phyloP scores from a whole-genome alignment of 2,329 filamentous ascomycete genomes.

The Lasiodiplodia gonubiensis region DNA sequence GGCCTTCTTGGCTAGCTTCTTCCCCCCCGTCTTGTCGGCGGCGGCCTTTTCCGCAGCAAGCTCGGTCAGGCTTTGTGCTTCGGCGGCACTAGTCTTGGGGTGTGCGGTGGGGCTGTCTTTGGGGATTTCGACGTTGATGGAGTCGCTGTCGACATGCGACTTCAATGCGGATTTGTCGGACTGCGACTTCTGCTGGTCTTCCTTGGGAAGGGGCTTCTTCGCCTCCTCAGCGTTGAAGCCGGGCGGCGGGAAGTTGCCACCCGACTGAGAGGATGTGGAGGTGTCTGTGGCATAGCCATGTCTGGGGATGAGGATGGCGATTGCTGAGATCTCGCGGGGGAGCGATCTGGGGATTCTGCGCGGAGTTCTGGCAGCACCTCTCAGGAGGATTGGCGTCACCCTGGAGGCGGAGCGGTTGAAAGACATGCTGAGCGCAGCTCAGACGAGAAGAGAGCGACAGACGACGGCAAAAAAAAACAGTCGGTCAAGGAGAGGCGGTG shows the following conservation, averaged over 20 bases:
- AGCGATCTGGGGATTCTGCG: conserved; percentile 50
- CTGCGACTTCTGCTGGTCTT: conserved; percentile 50
- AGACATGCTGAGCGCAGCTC: conserved; percentile 46
- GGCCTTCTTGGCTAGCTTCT: conserved; percentile 66
- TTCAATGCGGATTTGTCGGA: conserved; percentile 32
- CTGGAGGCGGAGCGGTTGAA: conserved; percentile 51
- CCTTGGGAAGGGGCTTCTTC: conserved; percentile 76
- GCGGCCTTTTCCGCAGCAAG: conserved; percentile 66
- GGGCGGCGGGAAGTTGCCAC: conserved; percentile 73
- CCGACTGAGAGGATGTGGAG: conserved; percentile 54
- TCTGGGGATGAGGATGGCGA: conserved; percentile 63
- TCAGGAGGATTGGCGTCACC: conserved; percentile 55
- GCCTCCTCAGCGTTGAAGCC: conserved; percentile 91
- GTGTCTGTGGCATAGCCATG: conserved; percentile 64
- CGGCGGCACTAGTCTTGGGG: conserved; percentile 55
- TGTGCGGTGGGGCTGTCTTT: conserved; percentile 49
- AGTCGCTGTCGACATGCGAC: conserved; percentile 35
- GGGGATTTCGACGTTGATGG: conserved; percentile 36
- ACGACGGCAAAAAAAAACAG: not conserved
- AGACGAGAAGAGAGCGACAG: conserved; percentile 21
- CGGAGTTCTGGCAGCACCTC: conserved; percentile 50
- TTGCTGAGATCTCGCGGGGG: conserved; percentile 59
- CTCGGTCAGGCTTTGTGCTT: conserved; percentile 63
- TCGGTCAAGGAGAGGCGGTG: not conserved
- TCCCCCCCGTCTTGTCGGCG: conserved; percentile 54